Evolutionary conservation across 2,329 filamentous ascomycete species (phyloP), one percentile per base, ranked within the genome.

Genomic region (Bipolaris bicolor): DNA sequence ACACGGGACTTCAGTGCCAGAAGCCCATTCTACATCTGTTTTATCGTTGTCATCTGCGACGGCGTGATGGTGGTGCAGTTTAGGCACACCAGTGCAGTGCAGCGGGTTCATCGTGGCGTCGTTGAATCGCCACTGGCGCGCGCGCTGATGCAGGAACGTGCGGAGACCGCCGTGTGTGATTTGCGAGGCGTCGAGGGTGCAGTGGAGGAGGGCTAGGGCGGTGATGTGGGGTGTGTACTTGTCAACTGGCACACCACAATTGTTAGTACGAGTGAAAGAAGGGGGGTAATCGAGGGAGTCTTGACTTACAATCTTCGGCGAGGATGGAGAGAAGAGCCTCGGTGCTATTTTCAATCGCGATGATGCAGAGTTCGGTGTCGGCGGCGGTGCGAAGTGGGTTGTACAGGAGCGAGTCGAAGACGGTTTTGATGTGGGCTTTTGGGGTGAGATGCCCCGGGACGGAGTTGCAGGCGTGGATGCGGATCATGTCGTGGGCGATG

Each of bases 341-440:
- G 0, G 86, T 87, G 3, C 87, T 87, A 52, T 90, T 86, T 1
- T 89, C 87, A 15, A 95, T 78, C 1, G 85, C 90, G 46, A 97
- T 81, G 31, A 97, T 72, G 69, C 92, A 87, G 18, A 96, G 69
- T 43, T 81, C 82, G 0, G 86, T 85, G 1, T 81, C 73, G 0
- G 77, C 54, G 0, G 77, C 68, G 0, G 85, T 76, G 5, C 87
- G 67, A 2, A 74, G 50, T 1, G 72, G 60, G 7, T 78, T 74
- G 0, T 77, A 77, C 4, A 95, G 67, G 0, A 93, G 80, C 4
- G 84, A 71, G 24, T 88, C 80, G 61, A 97, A 90, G 1, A 95
- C 79, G 45, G 84, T 87, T 29, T 77, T 70, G 24, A 94, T 79
- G 70, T 97, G 93, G 51, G 86, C 81, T 29, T 76, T 70, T 15